Base-by-base conservation (phyloP, 257 asterid species). In the Knoxia roxburghii region DNA sequence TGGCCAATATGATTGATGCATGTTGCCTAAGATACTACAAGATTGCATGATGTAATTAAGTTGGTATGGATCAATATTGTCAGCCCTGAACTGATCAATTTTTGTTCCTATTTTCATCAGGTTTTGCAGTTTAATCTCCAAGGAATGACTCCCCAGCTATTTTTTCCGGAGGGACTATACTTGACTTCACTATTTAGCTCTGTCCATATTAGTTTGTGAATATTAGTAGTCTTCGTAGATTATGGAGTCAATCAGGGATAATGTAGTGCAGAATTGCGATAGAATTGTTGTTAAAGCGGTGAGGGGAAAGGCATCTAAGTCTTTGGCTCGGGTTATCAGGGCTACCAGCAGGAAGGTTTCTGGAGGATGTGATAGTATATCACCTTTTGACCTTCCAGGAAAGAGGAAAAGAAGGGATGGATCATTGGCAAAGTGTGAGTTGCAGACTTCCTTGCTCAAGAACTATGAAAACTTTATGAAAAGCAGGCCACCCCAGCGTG, bases 391-490 rank as follows among this genome's bases (percentile, higher is more conserved):
- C 70, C 43, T 61, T 60, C 53, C 61, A 24, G 76, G 77, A 60
- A 76, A 76, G 67, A 68, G 76, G 71, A 71, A 72, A 33, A 60
- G 72, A 66, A 24, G 14, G 10, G 43, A 71, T 62, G 74, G 59
- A 21, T 41, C 69, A 49, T 51, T 29, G 64, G 37, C 64, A 5
- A 58, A 27, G 26, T 64, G 75, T 71, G 49, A 61, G 7, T 64
- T 69, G 50, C 65, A 62, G 15, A 68, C 63, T 33, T 45, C 53
- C 65, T 6, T 77, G 53, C 70, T 64, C 9, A 50, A 51, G 59
- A 68, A 72, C 61, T 77, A 72, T 64, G 64, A 51, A 7, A 72
- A 77, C 66, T 77, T 77, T 4, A 68, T 40, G 73, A 69, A 58
- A 68, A 68, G 72, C 51, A 68, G 75, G 6, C 72, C 21, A 2